Conservation (phyloP, 768 basidiomycete species). For the Leucocoprinus leucothites region DNA sequence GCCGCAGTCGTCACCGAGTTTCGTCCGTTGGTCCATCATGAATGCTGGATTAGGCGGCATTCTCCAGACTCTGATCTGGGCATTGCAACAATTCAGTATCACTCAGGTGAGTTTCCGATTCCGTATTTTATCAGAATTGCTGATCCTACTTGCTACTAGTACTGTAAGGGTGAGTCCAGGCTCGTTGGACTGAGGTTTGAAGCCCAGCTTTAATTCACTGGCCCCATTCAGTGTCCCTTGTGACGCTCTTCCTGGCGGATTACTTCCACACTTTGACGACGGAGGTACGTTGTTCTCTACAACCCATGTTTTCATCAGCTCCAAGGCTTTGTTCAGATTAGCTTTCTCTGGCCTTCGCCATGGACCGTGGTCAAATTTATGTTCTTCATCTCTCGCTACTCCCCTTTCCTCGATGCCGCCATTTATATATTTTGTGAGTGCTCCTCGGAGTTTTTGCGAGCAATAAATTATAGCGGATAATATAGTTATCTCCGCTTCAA, state of each 20-base stretch:
- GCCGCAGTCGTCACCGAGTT: too few species aligned
- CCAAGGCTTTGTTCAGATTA: background rate
- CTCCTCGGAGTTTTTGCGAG: background rate
- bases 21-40: too few species aligned
- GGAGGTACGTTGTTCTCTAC: background rate
- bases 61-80: too few species aligned
- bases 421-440: background rate
- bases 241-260: background rate
- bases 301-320: background rate
- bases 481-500: too few species aligned
- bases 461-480: background rate
- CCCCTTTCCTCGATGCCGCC: background rate
- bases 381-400: background rate
- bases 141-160: too few species aligned
- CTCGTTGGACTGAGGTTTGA: too few species aligned
- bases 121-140: too few species aligned
- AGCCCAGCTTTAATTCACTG: too few species aligned
- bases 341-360: background rate
- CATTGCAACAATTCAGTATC: too few species aligned
- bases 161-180: too few species aligned
- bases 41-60: too few species aligned
- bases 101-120: too few species aligned
- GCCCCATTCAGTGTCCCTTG: constrained; percentile 38
- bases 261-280: background rate
- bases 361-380: background rate